Percentiles rank a stretch among this genome's conserved stretches.
These are phyloP conservation scores for Fraxinus sp. DNA, from an alignment of 305 asterid species.

Conservation along the genomic window DNA sequence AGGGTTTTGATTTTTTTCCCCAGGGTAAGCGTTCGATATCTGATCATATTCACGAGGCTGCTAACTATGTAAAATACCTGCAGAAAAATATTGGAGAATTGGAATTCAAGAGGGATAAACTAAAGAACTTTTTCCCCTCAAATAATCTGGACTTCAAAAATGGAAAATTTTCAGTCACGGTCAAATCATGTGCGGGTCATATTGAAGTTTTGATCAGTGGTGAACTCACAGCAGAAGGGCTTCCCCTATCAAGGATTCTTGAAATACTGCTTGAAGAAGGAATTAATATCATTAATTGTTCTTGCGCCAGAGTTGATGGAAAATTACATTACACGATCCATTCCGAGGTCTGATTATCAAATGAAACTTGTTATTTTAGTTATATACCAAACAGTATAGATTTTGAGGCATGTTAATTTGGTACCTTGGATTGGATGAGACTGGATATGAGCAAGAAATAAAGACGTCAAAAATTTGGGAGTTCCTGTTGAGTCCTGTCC, in stretches of 20 bases:
- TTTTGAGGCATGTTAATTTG: not conserved
- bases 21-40: not conserved
- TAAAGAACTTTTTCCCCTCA: not conserved
- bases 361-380: not conserved
- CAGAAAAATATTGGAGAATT: conserved; percentile 28
- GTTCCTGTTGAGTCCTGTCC: not conserved
- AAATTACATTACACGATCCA: conserved; percentile 21
- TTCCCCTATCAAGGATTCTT: conserved; percentile 25
- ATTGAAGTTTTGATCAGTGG: conserved; percentile 22
- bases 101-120: conserved; percentile 23
- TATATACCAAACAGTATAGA: not conserved
- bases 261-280: conserved; percentile 25
- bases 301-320: conserved; percentile 16
- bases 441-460: not conserved
- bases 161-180: conserved; percentile 13
- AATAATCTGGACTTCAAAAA: not conserved
- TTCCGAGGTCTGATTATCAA: conserved; percentile 20
- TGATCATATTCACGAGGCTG: not conserved
- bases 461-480: not conserved
- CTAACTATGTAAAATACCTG: not conserved
- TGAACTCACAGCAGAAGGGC: conserved; percentile 1
- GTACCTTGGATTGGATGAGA: not conserved
- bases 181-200: conserved; percentile 16
- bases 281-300: conserved; percentile 18
- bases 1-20: not conserved